Conservation (phyloP, 208 protist genomes). For the Spongospora subterranea region DNA sequence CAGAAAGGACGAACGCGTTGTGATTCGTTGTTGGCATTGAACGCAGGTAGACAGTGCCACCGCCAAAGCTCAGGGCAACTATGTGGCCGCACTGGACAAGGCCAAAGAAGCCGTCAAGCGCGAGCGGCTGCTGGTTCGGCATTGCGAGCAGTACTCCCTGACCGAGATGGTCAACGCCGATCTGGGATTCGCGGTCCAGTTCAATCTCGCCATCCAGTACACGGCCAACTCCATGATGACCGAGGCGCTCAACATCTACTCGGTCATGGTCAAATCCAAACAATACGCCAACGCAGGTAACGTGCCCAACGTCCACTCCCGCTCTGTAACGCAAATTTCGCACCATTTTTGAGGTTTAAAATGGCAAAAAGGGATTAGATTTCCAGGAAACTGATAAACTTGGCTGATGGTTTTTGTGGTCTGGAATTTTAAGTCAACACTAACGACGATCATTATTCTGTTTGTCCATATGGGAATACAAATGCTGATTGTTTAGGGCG, state of each 20-base stretch:
- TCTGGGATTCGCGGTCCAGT: constrained; percentile 91
- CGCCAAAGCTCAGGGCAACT: constrained; percentile 75
- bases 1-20: neutral
- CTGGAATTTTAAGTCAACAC: no score
- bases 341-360: no score
- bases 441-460: no score
- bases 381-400: no score
- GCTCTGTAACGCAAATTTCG: no score
- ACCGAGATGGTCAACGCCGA: constrained; percentile 87
- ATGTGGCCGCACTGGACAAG: constrained; percentile 86
- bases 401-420: no score
- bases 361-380: no score
- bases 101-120: constrained; percentile 90
- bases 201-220: constrained; percentile 94
- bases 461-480: no score
- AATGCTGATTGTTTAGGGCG: no score
- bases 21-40: neutral
- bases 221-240: constrained; percentile 83
- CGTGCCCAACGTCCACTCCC: no score
- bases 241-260: constrained; percentile 93
- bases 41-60: constrained; percentile 31
- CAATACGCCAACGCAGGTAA: constrained; percentile 83
- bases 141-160: constrained; percentile 85
- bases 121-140: constrained; percentile 85
- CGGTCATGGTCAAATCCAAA: constrained; percentile 90